Conservation (phyloP, 176 grass and related monocot genomes). For the Oryza meridionalis region DNA sequence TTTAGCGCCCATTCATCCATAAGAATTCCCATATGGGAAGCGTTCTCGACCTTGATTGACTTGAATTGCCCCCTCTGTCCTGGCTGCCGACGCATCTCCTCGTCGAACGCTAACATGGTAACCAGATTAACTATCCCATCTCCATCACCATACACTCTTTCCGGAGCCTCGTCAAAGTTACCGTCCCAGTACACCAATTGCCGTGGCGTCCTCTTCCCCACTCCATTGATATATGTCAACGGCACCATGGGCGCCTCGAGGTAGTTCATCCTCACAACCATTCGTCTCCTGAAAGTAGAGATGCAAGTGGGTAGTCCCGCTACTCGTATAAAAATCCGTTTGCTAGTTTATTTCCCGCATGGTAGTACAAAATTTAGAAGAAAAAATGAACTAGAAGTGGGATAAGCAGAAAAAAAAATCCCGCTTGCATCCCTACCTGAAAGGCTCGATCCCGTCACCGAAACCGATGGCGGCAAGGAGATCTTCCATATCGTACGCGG, state of each 20-base stretch:
- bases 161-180: neutral
- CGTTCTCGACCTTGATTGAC: neutral
- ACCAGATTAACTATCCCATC: neutral
- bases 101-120: neutral
- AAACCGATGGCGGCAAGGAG: neutral
- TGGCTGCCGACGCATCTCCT: neutral
- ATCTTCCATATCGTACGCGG: neutral
- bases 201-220: neutral
- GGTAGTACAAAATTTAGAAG: no score
- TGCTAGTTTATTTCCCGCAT: no score
- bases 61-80: neutral
- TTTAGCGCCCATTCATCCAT: neutral
- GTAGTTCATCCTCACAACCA: neutral
- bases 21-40: neutral
- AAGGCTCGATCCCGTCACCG: neutral
- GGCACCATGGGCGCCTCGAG: slow-evolving; percentile 4
- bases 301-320: no score
- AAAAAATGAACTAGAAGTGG: no score
- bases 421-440: neutral
- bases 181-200: neutral
- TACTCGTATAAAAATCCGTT: no score
- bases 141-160: neutral
- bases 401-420: no score
- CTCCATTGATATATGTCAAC: neutral
- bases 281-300: neutral